Conservation (phyloP, 495 filamentous ascomycete species). For the Penicillium malachiteum region DNA sequence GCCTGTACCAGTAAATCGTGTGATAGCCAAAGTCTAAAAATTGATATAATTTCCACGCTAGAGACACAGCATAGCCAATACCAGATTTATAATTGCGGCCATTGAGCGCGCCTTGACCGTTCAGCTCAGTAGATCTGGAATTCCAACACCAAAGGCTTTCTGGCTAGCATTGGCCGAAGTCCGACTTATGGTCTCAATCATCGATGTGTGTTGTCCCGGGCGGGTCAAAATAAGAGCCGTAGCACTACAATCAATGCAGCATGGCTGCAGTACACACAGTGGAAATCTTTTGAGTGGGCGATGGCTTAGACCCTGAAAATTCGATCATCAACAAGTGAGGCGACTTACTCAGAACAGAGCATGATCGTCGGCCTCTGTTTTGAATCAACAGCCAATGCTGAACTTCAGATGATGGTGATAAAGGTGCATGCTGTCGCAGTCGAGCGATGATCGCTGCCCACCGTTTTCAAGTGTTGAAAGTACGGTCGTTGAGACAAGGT, state of each 20-base stretch:
- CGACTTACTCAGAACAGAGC: conserved; percentile 3
- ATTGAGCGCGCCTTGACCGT: no score
- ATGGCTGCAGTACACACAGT: neutral
- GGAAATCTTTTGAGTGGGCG: neutral
- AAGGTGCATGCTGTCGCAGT: neutral
- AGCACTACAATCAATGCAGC: neutral
- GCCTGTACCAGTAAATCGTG: no score
- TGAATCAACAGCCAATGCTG: conserved; percentile 1
- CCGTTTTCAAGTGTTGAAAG: neutral
- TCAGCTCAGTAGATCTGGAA: no score
- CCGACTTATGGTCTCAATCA: no score
- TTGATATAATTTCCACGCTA: no score
- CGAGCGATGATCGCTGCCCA: neutral
- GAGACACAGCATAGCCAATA: no score
- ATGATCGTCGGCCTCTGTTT: neutral
- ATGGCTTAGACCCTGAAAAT: neutral
- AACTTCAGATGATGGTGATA: conserved; percentile 3
- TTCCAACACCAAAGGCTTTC: no score
- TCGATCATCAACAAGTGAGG: neutral
- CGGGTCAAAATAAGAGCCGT: no score
- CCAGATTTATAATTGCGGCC: no score
- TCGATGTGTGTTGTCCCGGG: no score
- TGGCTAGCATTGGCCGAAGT: no score
- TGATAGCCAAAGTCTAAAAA: no score
- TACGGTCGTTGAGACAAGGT: neutral